Conservation (phyloP, 164 flowering plant genomes). For the Macadamia integrifolia region DNA sequence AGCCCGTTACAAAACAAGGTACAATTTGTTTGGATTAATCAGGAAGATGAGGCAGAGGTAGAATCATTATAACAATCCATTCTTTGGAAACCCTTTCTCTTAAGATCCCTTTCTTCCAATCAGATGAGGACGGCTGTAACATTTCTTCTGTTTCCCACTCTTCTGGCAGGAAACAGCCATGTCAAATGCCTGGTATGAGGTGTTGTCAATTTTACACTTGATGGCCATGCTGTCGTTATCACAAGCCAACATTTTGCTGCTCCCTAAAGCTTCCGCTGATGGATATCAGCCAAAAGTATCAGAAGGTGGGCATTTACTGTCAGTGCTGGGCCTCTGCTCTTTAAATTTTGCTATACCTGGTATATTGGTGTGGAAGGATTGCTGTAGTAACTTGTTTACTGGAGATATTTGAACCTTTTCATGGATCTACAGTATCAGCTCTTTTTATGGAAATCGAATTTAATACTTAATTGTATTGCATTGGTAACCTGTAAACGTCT, state of each 20-base stretch:
- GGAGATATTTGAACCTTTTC: too few relatives aligned
- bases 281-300: constrained; percentile 88
- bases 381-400: not conserved
- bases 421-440: too few relatives aligned
- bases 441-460: not conserved
- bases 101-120: not conserved
- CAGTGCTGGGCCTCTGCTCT: not conserved
- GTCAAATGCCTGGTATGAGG: constrained; percentile 92
- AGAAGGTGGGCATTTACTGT: constrained; percentile 50
- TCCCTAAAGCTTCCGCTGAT: constrained; percentile 75
- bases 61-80: not conserved
- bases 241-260: constrained; percentile 82
- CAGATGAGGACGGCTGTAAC: not conserved
- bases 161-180: constrained; percentile 75
- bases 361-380: not conserved
- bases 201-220: constrained; percentile 84
- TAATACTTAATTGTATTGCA: not conserved
- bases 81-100: too few relatives aligned
- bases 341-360: not conserved
- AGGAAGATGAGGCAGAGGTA: constrained; percentile 92
- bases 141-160: not conserved
- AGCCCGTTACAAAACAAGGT: constrained; percentile 70
- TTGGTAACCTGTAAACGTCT: not conserved
- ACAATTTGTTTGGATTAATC: constrained; percentile 87
- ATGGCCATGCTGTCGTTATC: constrained; percentile 83